Percentiles rank a stretch among this genome's conserved stretches.
Evolutionary conservation across 2,329 filamentous ascomycete species (phyloP).

Genomic region (Zopfia rhizophila): DNA sequence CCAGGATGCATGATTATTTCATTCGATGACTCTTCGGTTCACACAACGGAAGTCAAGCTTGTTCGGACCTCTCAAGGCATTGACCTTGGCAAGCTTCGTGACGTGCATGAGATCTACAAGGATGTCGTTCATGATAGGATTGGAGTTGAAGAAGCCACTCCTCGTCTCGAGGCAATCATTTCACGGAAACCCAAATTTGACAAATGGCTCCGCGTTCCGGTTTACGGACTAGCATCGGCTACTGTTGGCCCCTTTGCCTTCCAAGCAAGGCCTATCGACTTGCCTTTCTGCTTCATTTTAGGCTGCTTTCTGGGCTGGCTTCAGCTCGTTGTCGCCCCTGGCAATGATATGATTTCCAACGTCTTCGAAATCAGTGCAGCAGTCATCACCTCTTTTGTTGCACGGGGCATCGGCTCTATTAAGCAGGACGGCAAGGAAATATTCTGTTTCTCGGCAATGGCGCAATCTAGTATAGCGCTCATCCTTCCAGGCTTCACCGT

Average conservation of each 20-base stretch:
- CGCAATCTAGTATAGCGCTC: conserved; percentile 61
- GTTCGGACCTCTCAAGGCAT: conserved; percentile 75
- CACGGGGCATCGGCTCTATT: conserved; percentile 62
- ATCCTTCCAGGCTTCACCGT: conserved; percentile 63
- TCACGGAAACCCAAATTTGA: conserved; percentile 65
- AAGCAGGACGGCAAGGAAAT: conserved; percentile 48
- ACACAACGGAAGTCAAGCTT: conserved; percentile 83
- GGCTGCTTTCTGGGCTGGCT: conserved; percentile 78
- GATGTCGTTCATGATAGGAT: conserved; percentile 83
- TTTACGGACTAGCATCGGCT: conserved; percentile 81
- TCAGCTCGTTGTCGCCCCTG: conserved; percentile 78
- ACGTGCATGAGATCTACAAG: conserved; percentile 82
- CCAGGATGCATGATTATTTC: conserved; percentile 95
- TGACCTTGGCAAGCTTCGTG: conserved; percentile 77
- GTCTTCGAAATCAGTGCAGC: conserved; percentile 62
- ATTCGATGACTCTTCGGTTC: conserved; percentile 78
- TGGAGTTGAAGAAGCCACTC: conserved; percentile 75
- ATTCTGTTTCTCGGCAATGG: conserved; percentile 63
- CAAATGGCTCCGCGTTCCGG: conserved; percentile 63
- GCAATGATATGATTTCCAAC: conserved; percentile 73
- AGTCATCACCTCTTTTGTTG: conserved; percentile 61
- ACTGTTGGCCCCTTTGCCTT: conserved; percentile 85
- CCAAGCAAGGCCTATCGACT: conserved; percentile 77
- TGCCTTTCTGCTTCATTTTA: conserved; percentile 80
- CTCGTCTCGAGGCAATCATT: conserved; percentile 71